Conservation (phyloP, 495 filamentous ascomycete species). For the Aspergillus conjunctus region DNA sequence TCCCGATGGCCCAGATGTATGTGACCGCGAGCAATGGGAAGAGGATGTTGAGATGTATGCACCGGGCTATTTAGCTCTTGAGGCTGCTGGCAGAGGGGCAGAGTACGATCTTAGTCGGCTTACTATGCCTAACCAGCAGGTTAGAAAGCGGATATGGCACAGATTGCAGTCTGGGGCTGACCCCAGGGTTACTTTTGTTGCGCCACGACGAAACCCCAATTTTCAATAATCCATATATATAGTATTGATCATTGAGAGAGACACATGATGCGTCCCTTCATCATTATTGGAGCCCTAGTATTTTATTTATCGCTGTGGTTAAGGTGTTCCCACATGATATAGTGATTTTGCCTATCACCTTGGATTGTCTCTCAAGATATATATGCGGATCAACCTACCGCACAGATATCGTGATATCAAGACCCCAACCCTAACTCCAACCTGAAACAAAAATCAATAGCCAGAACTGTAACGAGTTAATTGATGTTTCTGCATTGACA, state of each 20-base stretch:
- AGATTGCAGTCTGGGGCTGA: not conserved
- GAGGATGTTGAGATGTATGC: not conserved
- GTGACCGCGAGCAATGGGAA: slow-evolving; percentile 3
- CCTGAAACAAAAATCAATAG: too few species aligned
- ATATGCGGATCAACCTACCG: too few species aligned
- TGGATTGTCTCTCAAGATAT: too few species aligned
- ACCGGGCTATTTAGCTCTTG: not conserved
- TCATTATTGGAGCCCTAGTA: slow-evolving; percentile 28
- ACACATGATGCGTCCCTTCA: not conserved
- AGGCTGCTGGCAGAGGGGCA: not conserved
- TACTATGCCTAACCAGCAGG: not conserved
- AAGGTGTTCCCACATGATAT: too few species aligned
- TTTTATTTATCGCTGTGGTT: not conserved
- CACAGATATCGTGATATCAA: too few species aligned
- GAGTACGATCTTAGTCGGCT: not conserved
- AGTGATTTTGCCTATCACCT: too few species aligned
- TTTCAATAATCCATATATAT: too few species aligned
- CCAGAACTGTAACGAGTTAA: too few species aligned
- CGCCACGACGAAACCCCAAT: not conserved
- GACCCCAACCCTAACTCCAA: too few species aligned
- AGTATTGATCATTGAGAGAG: too few species aligned
- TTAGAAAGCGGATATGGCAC: not conserved
- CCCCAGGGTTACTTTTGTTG: not conserved
- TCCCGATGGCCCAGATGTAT: not conserved
- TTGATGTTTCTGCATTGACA: too few species aligned